Percentiles rank a stretch among this genome's conserved stretches.
Evolutionary conservation across 139 green algal genomes (phyloP).

Genomic region (Chlorella sp.): DNA sequence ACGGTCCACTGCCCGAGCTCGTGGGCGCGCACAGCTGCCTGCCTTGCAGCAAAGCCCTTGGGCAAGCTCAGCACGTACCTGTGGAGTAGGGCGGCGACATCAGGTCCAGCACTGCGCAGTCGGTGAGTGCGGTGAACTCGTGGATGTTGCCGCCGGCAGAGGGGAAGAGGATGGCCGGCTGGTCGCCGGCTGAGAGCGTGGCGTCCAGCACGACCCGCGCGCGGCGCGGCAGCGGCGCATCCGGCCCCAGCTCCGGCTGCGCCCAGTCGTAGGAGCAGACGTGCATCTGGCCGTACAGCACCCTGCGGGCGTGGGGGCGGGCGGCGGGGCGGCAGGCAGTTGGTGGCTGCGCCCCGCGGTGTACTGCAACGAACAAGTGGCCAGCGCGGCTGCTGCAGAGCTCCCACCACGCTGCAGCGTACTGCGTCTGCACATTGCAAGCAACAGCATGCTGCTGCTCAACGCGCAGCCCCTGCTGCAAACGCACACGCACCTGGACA

Average conservation of each 20-base stretch:
- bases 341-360: no score
- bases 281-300: slow-evolving; percentile 88
- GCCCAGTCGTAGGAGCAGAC: slow-evolving; percentile 83
- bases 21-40: neutral
- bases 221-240: neutral
- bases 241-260: slow-evolving; percentile 3
- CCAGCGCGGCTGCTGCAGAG: no score
- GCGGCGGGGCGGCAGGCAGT: neutral
- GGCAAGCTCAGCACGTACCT: neutral
- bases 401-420: neutral
- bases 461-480: no score
- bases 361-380: no score
- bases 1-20: neutral
- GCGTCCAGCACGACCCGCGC: slow-evolving; percentile 61
- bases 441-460: neutral
- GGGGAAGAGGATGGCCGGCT: slow-evolving; percentile 69
- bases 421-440: neutral
- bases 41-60: neutral
- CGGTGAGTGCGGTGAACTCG: slow-evolving; percentile 84
- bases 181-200: slow-evolving; percentile 47
- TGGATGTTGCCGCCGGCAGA: slow-evolving; percentile 91
- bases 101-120: slow-evolving; percentile 92
- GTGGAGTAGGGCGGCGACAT: slow-evolving; percentile 86
- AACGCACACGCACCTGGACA: slow-evolving; percentile 59
- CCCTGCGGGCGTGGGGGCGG: slow-evolving; percentile 50